These are phyloP conservation scores for Mortierella sp. DNA, from an alignment of 371 early-diverging fungal species.

Conservation along the genomic window DNA sequence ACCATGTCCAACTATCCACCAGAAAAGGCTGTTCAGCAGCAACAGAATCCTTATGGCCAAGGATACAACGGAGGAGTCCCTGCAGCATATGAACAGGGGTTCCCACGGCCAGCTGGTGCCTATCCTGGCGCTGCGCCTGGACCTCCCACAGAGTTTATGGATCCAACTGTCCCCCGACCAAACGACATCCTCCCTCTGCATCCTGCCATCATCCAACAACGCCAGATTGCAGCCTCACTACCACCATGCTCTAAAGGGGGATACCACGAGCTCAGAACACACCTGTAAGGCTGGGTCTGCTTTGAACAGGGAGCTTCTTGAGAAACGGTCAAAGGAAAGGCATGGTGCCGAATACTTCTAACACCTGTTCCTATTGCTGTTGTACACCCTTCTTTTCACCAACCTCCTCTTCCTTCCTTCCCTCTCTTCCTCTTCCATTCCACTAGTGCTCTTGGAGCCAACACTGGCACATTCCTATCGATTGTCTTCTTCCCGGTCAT, in stretches of 20 bases:
- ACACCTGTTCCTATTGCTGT: too few species aligned
- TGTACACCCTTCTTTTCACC: too few species aligned
- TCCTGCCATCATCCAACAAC: conserved; percentile 46
- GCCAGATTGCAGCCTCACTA: conserved; percentile 38
- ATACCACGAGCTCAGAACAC: conserved; percentile 41
- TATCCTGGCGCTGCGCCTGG: conserved; percentile 27
- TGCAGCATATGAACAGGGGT: neutral
- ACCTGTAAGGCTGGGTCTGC: too few species aligned
- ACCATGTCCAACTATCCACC: conserved; percentile 15
- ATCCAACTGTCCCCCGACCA: conserved; percentile 37
- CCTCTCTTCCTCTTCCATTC: too few species aligned
- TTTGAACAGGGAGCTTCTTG: too few species aligned
- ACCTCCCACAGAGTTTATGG: conserved; percentile 21
- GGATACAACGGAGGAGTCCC: neutral
- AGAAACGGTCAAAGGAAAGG: too few species aligned
- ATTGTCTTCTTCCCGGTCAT: conserved; percentile 43
- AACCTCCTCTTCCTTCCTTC: too few species aligned
- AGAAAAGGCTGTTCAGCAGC: conserved; percentile 2
- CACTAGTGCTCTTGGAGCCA: conserved; percentile 37
- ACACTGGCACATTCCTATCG: conserved; percentile 36
- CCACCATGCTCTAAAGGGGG: conserved; percentile 47
- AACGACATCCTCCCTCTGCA: conserved; percentile 46
- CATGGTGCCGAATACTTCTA: too few species aligned
- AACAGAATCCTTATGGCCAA: neutral
- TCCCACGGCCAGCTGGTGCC: neutral